Base-by-base conservation (phyloP, 768 basidiomycete species). In the Cystobasidium tubakii region DNA sequence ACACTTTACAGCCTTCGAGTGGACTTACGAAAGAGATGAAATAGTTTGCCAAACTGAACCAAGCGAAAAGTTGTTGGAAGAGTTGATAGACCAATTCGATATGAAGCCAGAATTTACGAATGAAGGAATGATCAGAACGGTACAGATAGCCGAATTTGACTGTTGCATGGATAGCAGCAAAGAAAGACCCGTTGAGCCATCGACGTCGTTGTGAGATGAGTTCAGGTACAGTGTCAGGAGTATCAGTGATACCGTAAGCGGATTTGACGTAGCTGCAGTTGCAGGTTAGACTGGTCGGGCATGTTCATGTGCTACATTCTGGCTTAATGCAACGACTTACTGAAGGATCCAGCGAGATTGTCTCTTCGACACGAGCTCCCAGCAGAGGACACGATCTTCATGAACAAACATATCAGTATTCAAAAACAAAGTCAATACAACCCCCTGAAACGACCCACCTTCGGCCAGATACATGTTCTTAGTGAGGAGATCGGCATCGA, bases 151-250 rank as follows among this genome's bases (percentile, higher is more conserved):
- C 88, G 82, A 99, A 98, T 80, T 98, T 91, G 76, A 93, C 85
- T 2, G 88, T 90, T 73, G 89, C 88, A 82, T 98, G 93, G 19
- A 98, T 87, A 0, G 90, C 91, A 12, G 94, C 96, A 81, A 99
- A 99, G 87, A 99, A 98, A 1, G 92, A 94, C 17, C 95, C 79
- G 81, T 97, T 97, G 31, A 99, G 85, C 95, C 95, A 98, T 46
- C 94, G 88, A 43, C 95, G 86, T 64, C 95, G 89, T 80, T 98
- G 95, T 0, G 91, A 91, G 78, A 99, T 92, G 75, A 98, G 82
- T 80, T 97, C 95, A 0, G 95, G 91, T 21, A 95, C 53, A 0
- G 44, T 50, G 34, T 78, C 74, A 2, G 73, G 74, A 0, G 71
- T 63, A 63, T 78, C 76, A 66, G 72, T 63, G 64, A 73, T 13